phyloP scores from a whole-genome alignment of 192 early-diverging fungal species.

The Coemansia sp. region DNA sequence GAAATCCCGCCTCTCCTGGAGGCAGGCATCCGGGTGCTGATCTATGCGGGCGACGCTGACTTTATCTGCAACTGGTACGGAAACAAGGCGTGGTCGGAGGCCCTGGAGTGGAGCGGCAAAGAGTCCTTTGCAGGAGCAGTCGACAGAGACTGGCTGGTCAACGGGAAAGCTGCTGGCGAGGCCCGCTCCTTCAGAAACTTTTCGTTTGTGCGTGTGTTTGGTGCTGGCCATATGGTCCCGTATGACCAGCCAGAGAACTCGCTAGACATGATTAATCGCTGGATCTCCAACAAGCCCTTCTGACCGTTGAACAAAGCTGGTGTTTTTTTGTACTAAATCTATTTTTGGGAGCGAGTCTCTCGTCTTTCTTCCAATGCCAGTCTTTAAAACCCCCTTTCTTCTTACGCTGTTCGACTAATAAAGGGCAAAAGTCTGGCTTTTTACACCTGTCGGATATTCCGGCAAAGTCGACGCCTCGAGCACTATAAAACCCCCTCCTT shows the following conservation, averaged over 20 bases:
- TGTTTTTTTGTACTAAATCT: neutral
- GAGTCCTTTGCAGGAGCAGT: constrained; percentile 63
- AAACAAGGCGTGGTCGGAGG: constrained; percentile 89
- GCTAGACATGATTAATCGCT: constrained; percentile 85
- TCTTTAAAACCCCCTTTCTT: too few species aligned
- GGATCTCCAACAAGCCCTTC: constrained; percentile 58
- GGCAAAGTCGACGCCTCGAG: too few species aligned
- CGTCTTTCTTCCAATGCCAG: too few species aligned
- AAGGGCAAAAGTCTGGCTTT: too few species aligned
- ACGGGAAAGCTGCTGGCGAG: constrained; percentile 62
- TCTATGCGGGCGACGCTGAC: constrained; percentile 93
- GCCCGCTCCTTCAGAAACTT: constrained; percentile 68
- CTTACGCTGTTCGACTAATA: too few species aligned
- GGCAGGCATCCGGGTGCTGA: constrained; percentile 74
- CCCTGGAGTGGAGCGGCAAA: constrained; percentile 80
- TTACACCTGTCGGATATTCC: too few species aligned
- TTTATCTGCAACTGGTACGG: constrained; percentile 89
- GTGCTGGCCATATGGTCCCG: constrained; percentile 91
- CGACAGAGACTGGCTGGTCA: constrained; percentile 72
- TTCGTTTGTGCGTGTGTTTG: constrained; percentile 82
- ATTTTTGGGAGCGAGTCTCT: neutral
- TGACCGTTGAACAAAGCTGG: constrained; percentile 7
- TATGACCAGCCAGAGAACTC: constrained; percentile 85
- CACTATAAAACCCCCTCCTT: too few species aligned
- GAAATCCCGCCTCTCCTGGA: constrained; percentile 72